Conservation (phyloP, 345 rosid genomes). For the Rubroshorea leprosula region DNA sequence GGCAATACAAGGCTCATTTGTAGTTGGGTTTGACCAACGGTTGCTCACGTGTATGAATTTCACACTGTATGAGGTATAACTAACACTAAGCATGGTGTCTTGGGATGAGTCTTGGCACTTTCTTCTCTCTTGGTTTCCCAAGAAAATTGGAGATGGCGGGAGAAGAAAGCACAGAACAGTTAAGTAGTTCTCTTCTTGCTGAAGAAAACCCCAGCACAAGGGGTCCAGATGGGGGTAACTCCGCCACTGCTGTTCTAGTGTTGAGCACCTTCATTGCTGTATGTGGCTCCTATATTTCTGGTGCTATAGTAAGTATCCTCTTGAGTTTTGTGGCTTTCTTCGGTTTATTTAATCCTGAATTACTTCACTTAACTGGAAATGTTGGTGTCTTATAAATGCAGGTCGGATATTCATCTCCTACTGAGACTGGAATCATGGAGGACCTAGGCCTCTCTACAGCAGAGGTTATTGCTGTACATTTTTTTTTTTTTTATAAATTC, state of each 20-base stretch:
- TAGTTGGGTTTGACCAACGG: too few relatives aligned
- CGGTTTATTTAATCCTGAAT: not conserved
- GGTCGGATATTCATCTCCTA: conserved; percentile 37
- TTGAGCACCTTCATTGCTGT: conserved; percentile 34
- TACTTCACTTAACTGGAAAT: too few relatives aligned
- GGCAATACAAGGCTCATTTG: too few relatives aligned
- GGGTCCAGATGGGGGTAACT: conserved; percentile 28
- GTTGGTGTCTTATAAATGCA: not conserved
- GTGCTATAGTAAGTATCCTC: conserved; percentile 28
- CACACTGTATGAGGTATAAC: too few relatives aligned
- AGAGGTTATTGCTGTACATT: conserved; percentile 15
- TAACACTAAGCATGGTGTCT: too few relatives aligned
- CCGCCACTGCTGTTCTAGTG: conserved; percentile 24
- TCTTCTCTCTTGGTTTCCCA: not conserved
- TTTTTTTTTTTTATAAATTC: not conserved
- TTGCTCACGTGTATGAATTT: too few relatives aligned
- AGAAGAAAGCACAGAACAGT: not conserved
- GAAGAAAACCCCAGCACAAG: not conserved
- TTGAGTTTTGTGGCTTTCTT: not conserved
- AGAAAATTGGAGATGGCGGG: not conserved
- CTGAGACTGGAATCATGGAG: conserved; percentile 32
- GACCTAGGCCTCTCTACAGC: conserved; percentile 37
- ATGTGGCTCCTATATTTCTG: conserved; percentile 35
- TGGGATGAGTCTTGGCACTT: too few relatives aligned
- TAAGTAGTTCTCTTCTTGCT: not conserved